Conservation (phyloP, 75 land plant species). For the Selaginella tamariscina region DNA sequence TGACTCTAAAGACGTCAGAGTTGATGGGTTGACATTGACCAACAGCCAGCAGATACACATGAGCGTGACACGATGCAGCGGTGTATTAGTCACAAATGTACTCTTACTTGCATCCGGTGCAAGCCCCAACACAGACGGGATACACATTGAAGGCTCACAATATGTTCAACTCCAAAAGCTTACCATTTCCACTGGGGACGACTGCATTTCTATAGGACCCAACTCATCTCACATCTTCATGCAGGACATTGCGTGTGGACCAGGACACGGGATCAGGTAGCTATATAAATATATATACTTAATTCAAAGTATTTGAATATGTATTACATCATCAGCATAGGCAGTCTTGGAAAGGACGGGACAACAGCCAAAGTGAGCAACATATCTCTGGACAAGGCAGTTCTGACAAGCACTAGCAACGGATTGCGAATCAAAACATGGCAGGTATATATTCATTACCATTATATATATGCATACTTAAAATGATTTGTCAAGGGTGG, state of each 20-base stretch:
- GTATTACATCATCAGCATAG: too few species aligned
- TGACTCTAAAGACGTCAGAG: background rate
- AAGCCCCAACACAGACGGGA: background rate
- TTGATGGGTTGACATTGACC: background rate
- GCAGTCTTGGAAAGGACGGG: background rate
- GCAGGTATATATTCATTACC: background rate
- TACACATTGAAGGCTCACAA: background rate
- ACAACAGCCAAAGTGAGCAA: background rate
- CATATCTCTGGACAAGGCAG: background rate
- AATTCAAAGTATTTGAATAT: too few species aligned
- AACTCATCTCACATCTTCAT: background rate
- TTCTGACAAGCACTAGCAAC: background rate
- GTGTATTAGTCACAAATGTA: background rate
- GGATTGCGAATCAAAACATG: slow-evolving; percentile 9
- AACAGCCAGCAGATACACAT: background rate
- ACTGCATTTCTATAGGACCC: background rate
- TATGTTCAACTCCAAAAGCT: background rate
- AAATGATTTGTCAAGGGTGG: background rate
- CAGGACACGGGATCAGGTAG: background rate
- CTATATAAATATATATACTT: too few species aligned
- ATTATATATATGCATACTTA: background rate
- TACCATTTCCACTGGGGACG: background rate
- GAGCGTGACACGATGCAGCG: background rate
- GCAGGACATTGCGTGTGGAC: background rate
- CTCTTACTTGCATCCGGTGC: background rate